A percentile compares a stretch with the other conserved stretches of the same genome.
phyloP scores from a whole-genome alignment of 2,329 filamentous ascomycete genomes.

The Pseudogymnoascus sp. region DNA sequence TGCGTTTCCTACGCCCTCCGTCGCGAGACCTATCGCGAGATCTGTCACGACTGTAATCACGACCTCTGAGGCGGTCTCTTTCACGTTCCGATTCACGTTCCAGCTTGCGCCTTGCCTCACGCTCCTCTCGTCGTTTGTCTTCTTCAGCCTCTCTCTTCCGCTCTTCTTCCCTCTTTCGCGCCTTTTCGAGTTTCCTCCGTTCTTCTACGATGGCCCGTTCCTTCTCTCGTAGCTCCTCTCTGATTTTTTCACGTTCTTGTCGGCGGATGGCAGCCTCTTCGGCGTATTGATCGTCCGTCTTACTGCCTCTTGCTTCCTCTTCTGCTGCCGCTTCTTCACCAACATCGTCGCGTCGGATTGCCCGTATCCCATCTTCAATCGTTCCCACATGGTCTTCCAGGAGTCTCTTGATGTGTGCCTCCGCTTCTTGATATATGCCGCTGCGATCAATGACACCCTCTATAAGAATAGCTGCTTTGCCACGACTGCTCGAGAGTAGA shows the following conservation, averaged over 20 bases:
- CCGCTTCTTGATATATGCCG: conserved; percentile 65
- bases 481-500: conserved; percentile 63
- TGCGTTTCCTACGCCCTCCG: conserved; percentile 11
- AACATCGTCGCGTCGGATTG: conserved; percentile 58
- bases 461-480: conserved; percentile 66
- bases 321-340: conserved; percentile 59
- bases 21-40: not conserved
- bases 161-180: conserved; percentile 44
- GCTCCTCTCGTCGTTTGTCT: conserved; percentile 34
- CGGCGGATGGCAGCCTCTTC: conserved; percentile 54
- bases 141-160: conserved; percentile 37
- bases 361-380: conserved; percentile 62
- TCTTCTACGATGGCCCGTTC: conserved; percentile 52
- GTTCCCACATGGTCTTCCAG: conserved; percentile 54
- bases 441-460: conserved; percentile 71
- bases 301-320: conserved; percentile 57
- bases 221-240: conserved; percentile 51
- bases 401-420: conserved; percentile 56
- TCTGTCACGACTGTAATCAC: conserved; percentile 13
- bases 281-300: conserved; percentile 67
- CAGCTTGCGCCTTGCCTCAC: conserved; percentile 23
- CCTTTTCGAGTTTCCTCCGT: conserved; percentile 46
- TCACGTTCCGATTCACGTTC: conserved; percentile 19
- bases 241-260: conserved; percentile 51
- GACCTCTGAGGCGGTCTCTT: conserved; percentile 20